Conservation (phyloP, 2,329 filamentous ascomycete genomes). For the Calonectria pteridis region DNA sequence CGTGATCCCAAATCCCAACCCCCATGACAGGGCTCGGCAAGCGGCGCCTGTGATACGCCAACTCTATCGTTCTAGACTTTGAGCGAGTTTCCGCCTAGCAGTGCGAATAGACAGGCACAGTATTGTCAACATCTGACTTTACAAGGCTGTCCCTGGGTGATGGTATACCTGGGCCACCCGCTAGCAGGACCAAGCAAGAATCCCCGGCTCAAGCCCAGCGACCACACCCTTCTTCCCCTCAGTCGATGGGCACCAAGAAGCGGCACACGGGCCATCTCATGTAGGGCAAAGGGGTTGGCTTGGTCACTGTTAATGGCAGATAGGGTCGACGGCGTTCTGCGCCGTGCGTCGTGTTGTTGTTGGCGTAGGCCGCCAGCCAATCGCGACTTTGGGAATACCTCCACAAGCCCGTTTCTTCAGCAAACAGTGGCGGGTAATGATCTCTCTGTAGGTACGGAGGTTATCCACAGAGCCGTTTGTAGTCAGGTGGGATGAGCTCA, state of each 20-base stretch:
- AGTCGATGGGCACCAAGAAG: background rate
- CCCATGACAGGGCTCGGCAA: slow-evolving; percentile 18
- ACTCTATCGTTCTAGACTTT: slow-evolving; percentile 35
- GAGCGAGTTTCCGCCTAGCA: slow-evolving; percentile 30
- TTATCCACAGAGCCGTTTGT: slow-evolving; percentile 7
- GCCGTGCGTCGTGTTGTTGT: slow-evolving; percentile 22
- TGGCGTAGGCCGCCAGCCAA: background rate
- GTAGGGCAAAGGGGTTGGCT: slow-evolving; percentile 27
- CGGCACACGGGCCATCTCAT: slow-evolving; percentile 30
- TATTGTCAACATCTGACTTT: slow-evolving; percentile 15
- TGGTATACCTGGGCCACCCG: slow-evolving; percentile 28
- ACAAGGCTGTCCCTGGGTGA: slow-evolving; percentile 40
- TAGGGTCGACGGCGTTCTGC: slow-evolving; percentile 34
- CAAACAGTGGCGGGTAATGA: slow-evolving; percentile 8
- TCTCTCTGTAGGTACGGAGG: background rate
- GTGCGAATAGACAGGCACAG: slow-evolving; percentile 20
- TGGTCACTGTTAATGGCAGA: slow-evolving; percentile 28
- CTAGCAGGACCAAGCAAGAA: slow-evolving; percentile 30
- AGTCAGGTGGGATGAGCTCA: slow-evolving; percentile 1
- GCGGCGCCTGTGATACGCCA: slow-evolving; percentile 22
- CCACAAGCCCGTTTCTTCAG: slow-evolving; percentile 15
- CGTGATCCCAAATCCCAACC: slow-evolving; percentile 12
- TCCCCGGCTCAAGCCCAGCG: slow-evolving; percentile 13
- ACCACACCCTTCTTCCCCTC: background rate
- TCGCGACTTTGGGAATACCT: slow-evolving; percentile 14